Conservation (phyloP, 2,329 filamentous ascomycete species). For the Trichoderma atroviride region DNA sequence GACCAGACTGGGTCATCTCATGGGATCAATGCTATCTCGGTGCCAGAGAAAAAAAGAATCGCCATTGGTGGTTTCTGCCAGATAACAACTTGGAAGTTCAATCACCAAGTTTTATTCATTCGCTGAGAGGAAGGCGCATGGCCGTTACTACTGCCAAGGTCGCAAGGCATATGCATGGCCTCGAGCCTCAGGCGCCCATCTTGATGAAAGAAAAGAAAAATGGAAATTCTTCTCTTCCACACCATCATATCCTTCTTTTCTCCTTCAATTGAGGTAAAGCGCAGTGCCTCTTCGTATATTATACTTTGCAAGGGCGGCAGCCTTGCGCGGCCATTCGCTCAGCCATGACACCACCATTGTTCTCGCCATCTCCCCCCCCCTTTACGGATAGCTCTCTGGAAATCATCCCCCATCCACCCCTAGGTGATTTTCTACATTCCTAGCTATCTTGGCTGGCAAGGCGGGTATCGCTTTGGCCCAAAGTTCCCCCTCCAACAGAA, state of each 20-base stretch:
- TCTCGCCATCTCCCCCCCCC: neutral
- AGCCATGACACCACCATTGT: neutral
- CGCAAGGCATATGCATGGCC: neutral
- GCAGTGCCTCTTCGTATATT: neutral
- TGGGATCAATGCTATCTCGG: neutral
- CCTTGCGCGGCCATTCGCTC: neutral
- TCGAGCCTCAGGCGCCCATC: neutral
- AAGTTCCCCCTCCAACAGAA: neutral
- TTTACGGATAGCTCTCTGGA: neutral
- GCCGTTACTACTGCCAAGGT: neutral
- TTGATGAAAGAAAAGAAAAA: neutral
- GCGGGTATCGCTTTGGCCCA: neutral
- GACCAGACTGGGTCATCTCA: neutral
- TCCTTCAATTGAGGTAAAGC: neutral
- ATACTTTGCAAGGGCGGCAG: neutral
- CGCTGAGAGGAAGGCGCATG: neutral
- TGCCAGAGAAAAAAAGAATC: neutral
- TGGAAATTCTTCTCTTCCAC: neutral
- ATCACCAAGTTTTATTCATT: neutral
- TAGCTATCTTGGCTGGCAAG: neutral
- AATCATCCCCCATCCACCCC: neutral
- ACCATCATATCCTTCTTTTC: neutral
- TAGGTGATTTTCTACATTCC: neutral
- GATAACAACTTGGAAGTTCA: neutral
- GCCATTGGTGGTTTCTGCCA: neutral